phyloP scores from a whole-genome alignment of 257 asterid genomes.

The Leptodermis oblonga region DNA sequence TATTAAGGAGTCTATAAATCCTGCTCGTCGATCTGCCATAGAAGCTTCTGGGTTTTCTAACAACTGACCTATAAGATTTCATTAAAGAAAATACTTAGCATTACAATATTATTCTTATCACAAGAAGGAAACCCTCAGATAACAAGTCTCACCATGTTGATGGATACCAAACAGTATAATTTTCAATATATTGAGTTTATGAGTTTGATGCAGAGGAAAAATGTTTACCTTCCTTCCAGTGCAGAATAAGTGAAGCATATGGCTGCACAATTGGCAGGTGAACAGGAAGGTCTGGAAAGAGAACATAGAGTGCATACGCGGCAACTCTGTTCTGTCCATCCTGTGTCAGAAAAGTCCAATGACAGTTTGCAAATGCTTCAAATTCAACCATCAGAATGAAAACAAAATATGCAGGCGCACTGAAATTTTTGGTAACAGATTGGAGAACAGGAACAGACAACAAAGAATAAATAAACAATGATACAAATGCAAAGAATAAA shows the following conservation, averaged over 20 bases:
- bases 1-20: slow-evolving; percentile 74
- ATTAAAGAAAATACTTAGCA: neutral
- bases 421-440: neutral
- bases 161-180: neutral
- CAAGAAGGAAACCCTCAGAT: neutral
- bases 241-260: slow-evolving; percentile 65
- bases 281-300: slow-evolving; percentile 88
- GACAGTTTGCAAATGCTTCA: neutral
- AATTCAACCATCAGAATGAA: neutral
- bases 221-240: slow-evolving; percentile 73
- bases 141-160: neutral
- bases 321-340: slow-evolving; percentile 94
- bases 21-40: slow-evolving; percentile 68
- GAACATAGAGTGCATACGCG: slow-evolving; percentile 75
- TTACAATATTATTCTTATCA: neutral
- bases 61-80: slow-evolving; percentile 46
- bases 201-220: neutral
- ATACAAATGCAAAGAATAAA: too few relatives aligned
- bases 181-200: neutral
- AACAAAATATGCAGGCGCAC: neutral
- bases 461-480: too few relatives aligned
- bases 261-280: slow-evolving; percentile 81
- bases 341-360: slow-evolving; percentile 32
- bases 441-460: neutral
- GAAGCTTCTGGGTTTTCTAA: slow-evolving; percentile 38